Conservation (phyloP, 768 basidiomycete genomes). For the Lyophyllum shimeji region DNA sequence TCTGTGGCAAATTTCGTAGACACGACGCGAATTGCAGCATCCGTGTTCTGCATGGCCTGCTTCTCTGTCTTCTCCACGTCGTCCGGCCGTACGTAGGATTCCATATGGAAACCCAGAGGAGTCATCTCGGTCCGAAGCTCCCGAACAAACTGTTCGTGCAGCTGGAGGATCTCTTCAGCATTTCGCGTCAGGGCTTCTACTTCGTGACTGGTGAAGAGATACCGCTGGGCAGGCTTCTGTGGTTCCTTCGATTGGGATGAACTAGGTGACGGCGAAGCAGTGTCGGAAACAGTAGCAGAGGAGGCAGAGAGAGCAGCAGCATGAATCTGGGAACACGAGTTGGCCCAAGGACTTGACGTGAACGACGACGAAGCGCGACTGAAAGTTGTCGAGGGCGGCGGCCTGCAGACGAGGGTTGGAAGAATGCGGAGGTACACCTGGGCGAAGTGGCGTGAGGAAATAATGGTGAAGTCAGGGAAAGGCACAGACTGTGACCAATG, state of each 20-base stretch:
- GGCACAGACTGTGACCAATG: conserved; percentile 66
- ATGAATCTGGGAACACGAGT: conserved; percentile 39
- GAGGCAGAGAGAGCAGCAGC: conserved; percentile 24
- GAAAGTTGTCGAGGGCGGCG: conserved; percentile 37
- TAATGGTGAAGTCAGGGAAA: not conserved
- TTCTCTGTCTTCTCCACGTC: conserved; percentile 16
- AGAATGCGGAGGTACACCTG: conserved; percentile 70
- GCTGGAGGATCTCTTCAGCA: conserved; percentile 60
- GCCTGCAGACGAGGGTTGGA: conserved; percentile 44
- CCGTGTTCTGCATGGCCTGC: conserved; percentile 32
- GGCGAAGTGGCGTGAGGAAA: conserved; percentile 1
- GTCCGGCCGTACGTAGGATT: conserved; percentile 17
- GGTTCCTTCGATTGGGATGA: conserved; percentile 22
- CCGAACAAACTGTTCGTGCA: conserved; percentile 68
- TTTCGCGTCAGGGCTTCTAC: conserved; percentile 64
- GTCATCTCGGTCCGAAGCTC: conserved; percentile 50
- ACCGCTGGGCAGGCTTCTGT: conserved; percentile 37
- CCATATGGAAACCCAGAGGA: conserved; percentile 51
- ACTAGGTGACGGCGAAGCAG: conserved; percentile 18
- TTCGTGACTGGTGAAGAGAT: conserved; percentile 58
- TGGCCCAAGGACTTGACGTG: conserved; percentile 43
- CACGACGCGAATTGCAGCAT: conserved; percentile 47
- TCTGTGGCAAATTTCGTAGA: conserved; percentile 59
- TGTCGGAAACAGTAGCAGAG: conserved; percentile 24
- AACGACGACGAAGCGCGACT: conserved; percentile 43